phyloP scores from a whole-genome alignment of 1,284 basidiomycete species.

The Marasmius sp. region DNA sequence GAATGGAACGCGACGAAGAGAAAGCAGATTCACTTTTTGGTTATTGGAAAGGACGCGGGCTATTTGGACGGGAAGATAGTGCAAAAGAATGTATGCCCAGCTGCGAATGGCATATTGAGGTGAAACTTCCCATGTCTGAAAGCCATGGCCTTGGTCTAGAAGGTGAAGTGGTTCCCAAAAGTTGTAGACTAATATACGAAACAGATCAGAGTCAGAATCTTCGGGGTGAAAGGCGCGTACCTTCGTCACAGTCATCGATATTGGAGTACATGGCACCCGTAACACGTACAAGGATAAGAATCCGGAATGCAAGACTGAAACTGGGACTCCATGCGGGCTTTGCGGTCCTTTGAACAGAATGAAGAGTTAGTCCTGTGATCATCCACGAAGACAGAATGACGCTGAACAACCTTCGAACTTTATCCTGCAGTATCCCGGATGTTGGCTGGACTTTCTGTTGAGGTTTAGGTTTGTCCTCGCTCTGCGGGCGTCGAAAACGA shows the following conservation, averaged over 20 bases:
- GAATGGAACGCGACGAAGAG: background rate
- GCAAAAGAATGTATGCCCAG: constrained; percentile 89
- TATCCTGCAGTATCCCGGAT: constrained; percentile 72
- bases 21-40: constrained; percentile 47
- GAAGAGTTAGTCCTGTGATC: constrained; percentile 10
- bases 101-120: constrained; percentile 89
- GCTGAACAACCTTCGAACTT: constrained; percentile 58
- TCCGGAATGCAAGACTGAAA: constrained; percentile 80
- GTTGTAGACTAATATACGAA: constrained; percentile 76
- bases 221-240: constrained; percentile 39
- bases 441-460: constrained; percentile 28
- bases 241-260: constrained; percentile 97
- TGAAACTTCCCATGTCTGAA: constrained; percentile 98
- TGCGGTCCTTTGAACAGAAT: constrained; percentile 45
- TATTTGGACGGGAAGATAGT: constrained; percentile 58
- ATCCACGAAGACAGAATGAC: constrained; percentile 1
- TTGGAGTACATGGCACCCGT: constrained; percentile 95
- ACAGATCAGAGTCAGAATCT: constrained; percentile 8
- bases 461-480: constrained; percentile 32
- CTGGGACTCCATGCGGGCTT: constrained; percentile 82
- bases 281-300: constrained; percentile 82
- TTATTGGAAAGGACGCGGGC: constrained; percentile 37
- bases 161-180: constrained; percentile 99
- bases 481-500: constrained; percentile 54
- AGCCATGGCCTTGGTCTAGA: constrained; percentile 79